Evolutionary conservation across 805 yeast genomes (phyloP).

Genomic region (Kuraishia borneana): DNA sequence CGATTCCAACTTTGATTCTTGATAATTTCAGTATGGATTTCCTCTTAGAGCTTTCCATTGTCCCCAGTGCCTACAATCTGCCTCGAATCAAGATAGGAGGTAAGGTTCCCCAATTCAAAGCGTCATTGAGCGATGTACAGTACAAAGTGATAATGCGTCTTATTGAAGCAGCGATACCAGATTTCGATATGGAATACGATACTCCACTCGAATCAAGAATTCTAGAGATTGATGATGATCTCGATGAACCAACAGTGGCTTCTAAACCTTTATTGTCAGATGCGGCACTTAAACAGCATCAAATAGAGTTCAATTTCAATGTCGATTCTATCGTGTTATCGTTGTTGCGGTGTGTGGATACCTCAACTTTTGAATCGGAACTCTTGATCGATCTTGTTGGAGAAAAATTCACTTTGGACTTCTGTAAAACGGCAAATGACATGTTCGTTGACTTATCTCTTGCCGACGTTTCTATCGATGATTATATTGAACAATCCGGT

Average conservation of each 20-base stretch:
- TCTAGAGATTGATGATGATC: slow-evolving; percentile 6
- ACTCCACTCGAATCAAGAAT: slow-evolving; percentile 12
- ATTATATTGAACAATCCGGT: slow-evolving; percentile 55
- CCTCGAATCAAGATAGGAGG: slow-evolving; percentile 70
- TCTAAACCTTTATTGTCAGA: slow-evolving; percentile 4
- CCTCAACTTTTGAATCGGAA: slow-evolving; percentile 46
- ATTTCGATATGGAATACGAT: slow-evolving; percentile 23
- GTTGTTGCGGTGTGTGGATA: slow-evolving; percentile 57
- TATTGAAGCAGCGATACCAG: slow-evolving; percentile 59
- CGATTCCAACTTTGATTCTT: slow-evolving; percentile 43
- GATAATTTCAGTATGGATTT: slow-evolving; percentile 70
- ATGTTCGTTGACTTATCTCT: slow-evolving; percentile 59
- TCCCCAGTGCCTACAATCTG: slow-evolving; percentile 68
- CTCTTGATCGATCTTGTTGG: slow-evolving; percentile 67
- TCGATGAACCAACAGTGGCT: slow-evolving; percentile 1
- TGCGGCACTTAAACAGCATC: slow-evolving; percentile 36
- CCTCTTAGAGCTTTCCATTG: slow-evolving; percentile 69
- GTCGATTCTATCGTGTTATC: slow-evolving; percentile 55
- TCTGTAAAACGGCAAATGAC: slow-evolving; percentile 45
- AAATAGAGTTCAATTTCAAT: slow-evolving; percentile 61
- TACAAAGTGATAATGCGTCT: slow-evolving; percentile 80
- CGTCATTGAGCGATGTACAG: slow-evolving; percentile 78
- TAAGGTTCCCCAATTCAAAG: slow-evolving; percentile 57
- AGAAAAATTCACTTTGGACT: slow-evolving; percentile 47
- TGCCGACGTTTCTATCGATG: slow-evolving; percentile 60